Conservation (phyloP, 106 monocot genomes). For the Phalaenopsis aphrodite region DNA sequence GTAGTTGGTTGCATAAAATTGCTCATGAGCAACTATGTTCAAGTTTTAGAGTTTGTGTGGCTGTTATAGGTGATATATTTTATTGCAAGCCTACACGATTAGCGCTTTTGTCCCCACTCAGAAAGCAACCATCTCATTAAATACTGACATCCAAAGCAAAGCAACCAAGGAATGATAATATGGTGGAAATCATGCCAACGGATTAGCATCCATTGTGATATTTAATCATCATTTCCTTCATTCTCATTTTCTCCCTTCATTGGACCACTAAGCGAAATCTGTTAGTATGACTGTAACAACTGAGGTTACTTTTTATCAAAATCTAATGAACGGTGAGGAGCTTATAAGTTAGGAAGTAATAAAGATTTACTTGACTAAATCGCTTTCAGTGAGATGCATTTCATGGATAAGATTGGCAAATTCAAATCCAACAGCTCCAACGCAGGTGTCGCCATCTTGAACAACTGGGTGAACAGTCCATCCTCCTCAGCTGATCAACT, state of each 20-base stretch:
- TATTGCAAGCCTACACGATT: background rate
- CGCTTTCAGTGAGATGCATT: background rate
- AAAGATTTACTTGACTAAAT: background rate
- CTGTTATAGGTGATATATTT: background rate
- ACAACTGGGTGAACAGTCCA: constrained; percentile 1
- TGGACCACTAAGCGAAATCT: background rate
- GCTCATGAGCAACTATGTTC: background rate
- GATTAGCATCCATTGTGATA: background rate
- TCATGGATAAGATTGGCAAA: background rate
- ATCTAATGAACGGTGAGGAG: background rate
- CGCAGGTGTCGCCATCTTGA: background rate
- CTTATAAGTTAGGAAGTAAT: background rate
- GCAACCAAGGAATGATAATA: background rate
- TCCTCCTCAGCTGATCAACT: background rate
- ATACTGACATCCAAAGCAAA: background rate
- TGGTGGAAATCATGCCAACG: background rate
- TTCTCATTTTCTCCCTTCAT: background rate
- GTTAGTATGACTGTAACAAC: background rate
- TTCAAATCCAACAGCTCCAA: background rate
- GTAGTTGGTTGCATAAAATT: background rate
- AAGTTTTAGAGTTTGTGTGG: background rate
- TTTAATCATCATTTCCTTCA: background rate
- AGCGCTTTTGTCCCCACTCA: background rate
- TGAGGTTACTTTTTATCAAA: background rate
- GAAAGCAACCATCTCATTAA: background rate